These are phyloP conservation scores for Elaeis guineensis DNA, from an alignment of 176 grass and related monocot genomes.

Conservation along the genomic window DNA sequence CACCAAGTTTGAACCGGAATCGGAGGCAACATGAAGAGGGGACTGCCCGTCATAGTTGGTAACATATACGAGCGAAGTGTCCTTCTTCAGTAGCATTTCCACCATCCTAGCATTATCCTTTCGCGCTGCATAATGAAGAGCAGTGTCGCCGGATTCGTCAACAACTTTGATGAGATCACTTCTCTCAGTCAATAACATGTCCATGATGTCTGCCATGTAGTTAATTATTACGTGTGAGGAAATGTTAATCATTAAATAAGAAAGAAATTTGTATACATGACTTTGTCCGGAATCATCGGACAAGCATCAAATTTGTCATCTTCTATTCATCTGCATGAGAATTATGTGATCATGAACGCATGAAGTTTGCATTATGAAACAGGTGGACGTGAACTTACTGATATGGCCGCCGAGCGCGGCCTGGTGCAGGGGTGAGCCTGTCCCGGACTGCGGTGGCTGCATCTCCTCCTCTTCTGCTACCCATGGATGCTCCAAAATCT, in stretches of 20 bases:
- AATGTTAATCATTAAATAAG: too few species aligned
- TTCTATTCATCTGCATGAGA: too few species aligned
- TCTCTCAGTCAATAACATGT: slow-evolving; percentile 33
- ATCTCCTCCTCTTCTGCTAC: slow-evolving; percentile 10
- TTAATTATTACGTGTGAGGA: background rate
- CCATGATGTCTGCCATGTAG: slow-evolving; percentile 32
- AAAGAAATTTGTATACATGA: too few species aligned
- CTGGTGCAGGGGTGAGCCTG: slow-evolving; percentile 60
- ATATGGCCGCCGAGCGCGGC: slow-evolving; percentile 59
- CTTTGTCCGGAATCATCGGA: too few species aligned
- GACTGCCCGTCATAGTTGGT: slow-evolving; percentile 17
- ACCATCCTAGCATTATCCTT: slow-evolving; percentile 34
- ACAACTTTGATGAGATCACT: slow-evolving; percentile 13
- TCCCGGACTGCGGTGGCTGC: slow-evolving; percentile 12
- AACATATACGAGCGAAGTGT: slow-evolving; percentile 31
- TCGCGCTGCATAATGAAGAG: slow-evolving; percentile 62
- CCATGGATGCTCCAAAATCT: slow-evolving; percentile 33
- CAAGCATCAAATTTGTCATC: too few species aligned
- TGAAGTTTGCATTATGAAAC: too few species aligned
- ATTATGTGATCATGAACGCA: too few species aligned
- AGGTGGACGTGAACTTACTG: slow-evolving; percentile 20
- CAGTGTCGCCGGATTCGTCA: slow-evolving; percentile 39
- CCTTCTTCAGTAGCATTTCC: slow-evolving; percentile 28
- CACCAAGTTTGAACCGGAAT: slow-evolving; percentile 27
- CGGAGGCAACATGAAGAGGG: slow-evolving; percentile 43